Conservation (phyloP, 805 yeast genomes). For the Myxozyma kluyveri region DNA sequence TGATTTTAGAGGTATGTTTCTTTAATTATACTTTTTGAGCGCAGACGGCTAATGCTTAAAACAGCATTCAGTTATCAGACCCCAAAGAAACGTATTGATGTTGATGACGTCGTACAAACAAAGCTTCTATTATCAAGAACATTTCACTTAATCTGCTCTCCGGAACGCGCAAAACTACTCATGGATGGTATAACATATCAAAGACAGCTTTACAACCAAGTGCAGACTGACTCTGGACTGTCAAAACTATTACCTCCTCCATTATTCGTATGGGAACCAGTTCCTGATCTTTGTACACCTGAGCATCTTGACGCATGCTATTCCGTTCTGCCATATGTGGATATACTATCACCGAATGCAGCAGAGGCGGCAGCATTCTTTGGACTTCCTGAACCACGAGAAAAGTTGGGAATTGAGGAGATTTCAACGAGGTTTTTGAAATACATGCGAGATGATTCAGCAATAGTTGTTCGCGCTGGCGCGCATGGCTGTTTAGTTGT, state of each 20-base stretch:
- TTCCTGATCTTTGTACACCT: conserved; percentile 68
- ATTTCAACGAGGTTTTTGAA: conserved; percentile 46
- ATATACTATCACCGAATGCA: conserved; percentile 77
- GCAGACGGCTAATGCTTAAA: neutral
- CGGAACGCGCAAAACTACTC: conserved; percentile 55
- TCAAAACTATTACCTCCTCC: conserved; percentile 10
- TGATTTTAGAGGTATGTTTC: conserved; percentile 49
- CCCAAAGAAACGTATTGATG: conserved; percentile 58
- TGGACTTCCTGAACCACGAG: conserved; percentile 46
- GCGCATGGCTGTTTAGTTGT: conserved; percentile 60
- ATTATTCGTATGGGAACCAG: conserved; percentile 75
- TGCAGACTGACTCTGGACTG: neutral
- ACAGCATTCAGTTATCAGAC: conserved; percentile 56
- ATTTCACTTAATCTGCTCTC: conserved; percentile 73
- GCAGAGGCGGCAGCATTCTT: conserved; percentile 73
- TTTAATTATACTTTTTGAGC: conserved; percentile 30
- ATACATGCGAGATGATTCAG: conserved; percentile 44
- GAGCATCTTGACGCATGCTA: conserved; percentile 46
- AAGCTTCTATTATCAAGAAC: conserved; percentile 45
- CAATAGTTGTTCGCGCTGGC: conserved; percentile 74
- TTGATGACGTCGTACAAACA: conserved; percentile 49
- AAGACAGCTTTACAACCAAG: neutral
- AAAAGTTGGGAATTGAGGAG: conserved; percentile 43
- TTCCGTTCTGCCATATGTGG: conserved; percentile 45
- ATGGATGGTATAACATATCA: conserved; percentile 34